Evolutionary conservation across 495 filamentous ascomycete species (phyloP).

Genomic region (Aspergillus sparsus): DNA sequence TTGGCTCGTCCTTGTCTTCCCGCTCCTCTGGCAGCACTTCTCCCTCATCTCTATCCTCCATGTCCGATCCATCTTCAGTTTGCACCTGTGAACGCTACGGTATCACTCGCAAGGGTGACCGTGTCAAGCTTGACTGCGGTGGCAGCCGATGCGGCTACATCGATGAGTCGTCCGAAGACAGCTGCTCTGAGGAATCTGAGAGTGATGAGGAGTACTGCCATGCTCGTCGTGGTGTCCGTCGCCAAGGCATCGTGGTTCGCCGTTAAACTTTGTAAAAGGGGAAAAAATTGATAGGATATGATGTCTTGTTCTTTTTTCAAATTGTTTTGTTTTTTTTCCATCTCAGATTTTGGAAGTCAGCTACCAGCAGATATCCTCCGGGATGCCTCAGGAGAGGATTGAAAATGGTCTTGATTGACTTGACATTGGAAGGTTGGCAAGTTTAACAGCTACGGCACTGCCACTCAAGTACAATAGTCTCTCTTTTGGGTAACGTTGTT

Average conservation of each 20-base stretch:
- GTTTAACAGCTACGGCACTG: constrained; percentile 10
- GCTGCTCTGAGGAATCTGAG: constrained; percentile 56
- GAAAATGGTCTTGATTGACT: constrained; percentile 7
- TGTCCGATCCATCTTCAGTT: constrained; percentile 67
- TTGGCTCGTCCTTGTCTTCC: constrained; percentile 71
- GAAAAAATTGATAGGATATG: not conserved
- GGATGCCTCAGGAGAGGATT: constrained; percentile 4
- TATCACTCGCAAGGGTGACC: constrained; percentile 87
- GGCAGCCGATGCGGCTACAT: constrained; percentile 80
- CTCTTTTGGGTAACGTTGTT: constrained; percentile 21
- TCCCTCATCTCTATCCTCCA: constrained; percentile 68
- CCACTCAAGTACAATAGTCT: constrained; percentile 22
- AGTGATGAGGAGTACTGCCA: constrained; percentile 59
- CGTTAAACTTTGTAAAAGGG: constrained; percentile 29
- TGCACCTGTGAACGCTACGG: constrained; percentile 95
- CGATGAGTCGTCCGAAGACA: constrained; percentile 54
- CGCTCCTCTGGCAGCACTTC: constrained; percentile 72
- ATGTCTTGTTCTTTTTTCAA: not conserved
- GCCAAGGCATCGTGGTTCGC: constrained; percentile 78
- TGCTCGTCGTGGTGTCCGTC: constrained; percentile 54
- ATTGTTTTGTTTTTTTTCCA: not conserved
- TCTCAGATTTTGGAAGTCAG: not conserved
- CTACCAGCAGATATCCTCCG: not conserved
- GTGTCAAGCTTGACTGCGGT: constrained; percentile 92
- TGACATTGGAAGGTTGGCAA: constrained; percentile 16